Conservation (phyloP, 805 yeast species). For the Teunomyces atbi region DNA sequence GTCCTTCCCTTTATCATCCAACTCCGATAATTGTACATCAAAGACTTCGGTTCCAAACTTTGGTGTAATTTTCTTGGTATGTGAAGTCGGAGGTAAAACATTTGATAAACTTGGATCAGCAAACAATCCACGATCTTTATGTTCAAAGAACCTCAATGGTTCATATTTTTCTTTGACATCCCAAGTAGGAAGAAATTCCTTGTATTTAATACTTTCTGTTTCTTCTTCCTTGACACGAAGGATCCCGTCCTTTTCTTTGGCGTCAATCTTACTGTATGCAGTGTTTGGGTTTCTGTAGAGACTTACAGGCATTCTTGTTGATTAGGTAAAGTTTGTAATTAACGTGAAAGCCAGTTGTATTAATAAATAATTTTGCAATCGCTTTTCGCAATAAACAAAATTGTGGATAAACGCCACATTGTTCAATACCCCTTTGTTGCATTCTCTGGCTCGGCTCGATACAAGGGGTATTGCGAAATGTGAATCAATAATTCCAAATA, state of each 20-base stretch:
- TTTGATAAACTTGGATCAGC: conserved; percentile 21
- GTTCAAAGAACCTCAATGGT: conserved; percentile 24
- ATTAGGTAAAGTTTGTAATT: neutral
- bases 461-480: conserved; percentile 1
- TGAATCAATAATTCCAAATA: neutral
- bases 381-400: neutral
- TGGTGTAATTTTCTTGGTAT: conserved; percentile 26
- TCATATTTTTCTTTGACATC: conserved; percentile 30
- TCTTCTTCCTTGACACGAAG: conserved; percentile 13
- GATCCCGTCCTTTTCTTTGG: conserved; percentile 13
- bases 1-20: conserved; percentile 27
- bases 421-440: neutral
- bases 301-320: neutral
- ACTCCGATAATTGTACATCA: conserved; percentile 29
- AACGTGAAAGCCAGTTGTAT: no score
- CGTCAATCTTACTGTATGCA: conserved; percentile 22
- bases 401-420: conserved; percentile 3
- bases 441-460: neutral
- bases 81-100: conserved; percentile 17
- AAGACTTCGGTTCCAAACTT: conserved; percentile 30
- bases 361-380: neutral
- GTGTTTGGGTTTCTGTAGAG: conserved; percentile 18
- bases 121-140: conserved; percentile 27
- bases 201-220: neutral
- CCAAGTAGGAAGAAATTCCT: conserved; percentile 34